Conservation (phyloP, 2,329 filamentous ascomycete species). For the Colletotrichum higginsianum region DNA sequence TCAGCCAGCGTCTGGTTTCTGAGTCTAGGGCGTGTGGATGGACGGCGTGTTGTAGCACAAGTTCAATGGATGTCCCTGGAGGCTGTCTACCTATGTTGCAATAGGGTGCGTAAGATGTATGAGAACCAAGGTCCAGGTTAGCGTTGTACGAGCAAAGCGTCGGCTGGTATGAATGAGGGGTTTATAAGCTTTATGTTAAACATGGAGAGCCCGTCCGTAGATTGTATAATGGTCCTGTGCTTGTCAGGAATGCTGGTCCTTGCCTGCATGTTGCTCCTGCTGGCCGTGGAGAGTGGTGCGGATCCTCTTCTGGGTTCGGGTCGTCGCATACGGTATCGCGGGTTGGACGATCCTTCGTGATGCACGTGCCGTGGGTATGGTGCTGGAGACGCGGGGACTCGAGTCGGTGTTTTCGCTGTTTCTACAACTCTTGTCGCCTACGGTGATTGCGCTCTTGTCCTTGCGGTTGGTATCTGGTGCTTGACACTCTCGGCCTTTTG, state of each 20-base stretch:
- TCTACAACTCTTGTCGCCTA: not conserved
- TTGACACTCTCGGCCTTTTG: not conserved
- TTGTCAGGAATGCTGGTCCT: slow-evolving; percentile 16
- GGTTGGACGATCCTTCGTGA: slow-evolving; percentile 24
- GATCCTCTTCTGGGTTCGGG: slow-evolving; percentile 3
- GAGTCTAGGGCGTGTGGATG: not conserved
- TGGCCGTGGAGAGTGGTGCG: not conserved
- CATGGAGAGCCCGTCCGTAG: slow-evolving; percentile 25
- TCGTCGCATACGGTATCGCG: slow-evolving; percentile 16
- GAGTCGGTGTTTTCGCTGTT: slow-evolving; percentile 12
- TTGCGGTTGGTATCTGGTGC: not conserved
- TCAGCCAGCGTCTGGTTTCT: not conserved
- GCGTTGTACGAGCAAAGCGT: slow-evolving; percentile 12
- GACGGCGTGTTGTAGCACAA: slow-evolving; percentile 3
- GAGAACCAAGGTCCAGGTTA: not conserved
- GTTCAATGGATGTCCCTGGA: not conserved
- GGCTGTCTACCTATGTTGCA: not conserved
- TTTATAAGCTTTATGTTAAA: slow-evolving; percentile 13
- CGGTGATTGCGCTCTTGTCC: not conserved
- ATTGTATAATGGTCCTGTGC: slow-evolving; percentile 13
- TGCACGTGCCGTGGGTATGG: slow-evolving; percentile 26
- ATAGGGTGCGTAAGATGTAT: not conserved
- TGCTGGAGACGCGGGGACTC: slow-evolving; percentile 15
- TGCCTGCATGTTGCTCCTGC: slow-evolving; percentile 7
- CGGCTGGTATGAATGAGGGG: slow-evolving; percentile 1